Base-by-base conservation (phyloP, 2,329 filamentous ascomycete genomes). In the Ophiostoma montium region DNA sequence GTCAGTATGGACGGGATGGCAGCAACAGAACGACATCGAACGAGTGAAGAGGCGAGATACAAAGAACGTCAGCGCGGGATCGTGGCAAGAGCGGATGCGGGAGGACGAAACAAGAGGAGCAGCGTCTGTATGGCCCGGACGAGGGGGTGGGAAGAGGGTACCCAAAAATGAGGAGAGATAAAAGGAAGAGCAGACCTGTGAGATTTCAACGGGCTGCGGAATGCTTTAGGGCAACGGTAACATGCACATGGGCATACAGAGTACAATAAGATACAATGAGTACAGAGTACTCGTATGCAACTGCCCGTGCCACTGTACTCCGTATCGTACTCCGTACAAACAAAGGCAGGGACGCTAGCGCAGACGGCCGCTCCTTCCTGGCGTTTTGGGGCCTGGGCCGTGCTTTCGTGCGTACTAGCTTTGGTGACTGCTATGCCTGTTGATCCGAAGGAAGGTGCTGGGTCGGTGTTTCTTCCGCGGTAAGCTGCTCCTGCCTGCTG, bases 131-230 rank as follows among this genome's bases (percentile, higher is more conserved):
- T 15, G 12, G 39, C 6, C 16, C 15, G 21, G 15, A 31, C 12
- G 23, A 21, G 39, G 21, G 21, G 23, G 23, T 21, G 23, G 23
- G 23, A 8, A 27, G 8, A 27, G 23, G 23, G 23, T 4, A 27
- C 4, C 23, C 4, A 27, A 27, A 27, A 27, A 27, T 31, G 23
- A 16, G 23, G 30, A 31, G 27, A 30, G 21, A 49, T 41, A 33
- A 48, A 46, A 45, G 35, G 18, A 16, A 30, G 18, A 35, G 35
- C 43, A 30, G 21, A 47, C 31, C 16, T 43, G 48, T 46, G 35
- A 35, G 48, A 50, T 46, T 35, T 50, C 48, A 35, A 27, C 21
- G 38, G 38, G 21, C n/a, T 41, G 38, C 13, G 38, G 21, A 41
- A 23, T 41, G 38, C 27, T n/a, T 41, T 42, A 42, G 39, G 39